A percentile compares a stretch with the other conserved stretches of the same genome.
phyloP scores from a whole-genome alignment of 148 eudicot genomes.

The Silene latifolia region DNA sequence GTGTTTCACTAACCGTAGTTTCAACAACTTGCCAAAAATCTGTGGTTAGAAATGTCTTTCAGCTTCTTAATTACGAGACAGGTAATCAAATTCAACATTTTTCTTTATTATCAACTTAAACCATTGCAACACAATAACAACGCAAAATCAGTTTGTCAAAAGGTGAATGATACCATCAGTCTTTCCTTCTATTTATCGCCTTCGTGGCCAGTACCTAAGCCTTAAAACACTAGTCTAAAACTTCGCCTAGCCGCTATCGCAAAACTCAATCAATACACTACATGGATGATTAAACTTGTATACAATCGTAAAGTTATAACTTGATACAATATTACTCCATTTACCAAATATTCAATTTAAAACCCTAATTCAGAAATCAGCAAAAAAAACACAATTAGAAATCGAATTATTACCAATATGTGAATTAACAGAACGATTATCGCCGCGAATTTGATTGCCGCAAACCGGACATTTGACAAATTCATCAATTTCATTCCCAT shows the following conservation, averaged over 20 bases:
- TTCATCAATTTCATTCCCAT: background rate
- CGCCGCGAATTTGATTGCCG: slow-evolving; percentile 37
- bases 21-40: background rate
- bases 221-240: slow-evolving; percentile 8
- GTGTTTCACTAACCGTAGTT: background rate
- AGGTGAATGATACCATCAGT: background rate
- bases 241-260: background rate
- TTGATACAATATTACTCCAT: too few relatives aligned
- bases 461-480: slow-evolving; percentile 65
- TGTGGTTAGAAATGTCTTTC: background rate
- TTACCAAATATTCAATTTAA: background rate
- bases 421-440: slow-evolving; percentile 43
- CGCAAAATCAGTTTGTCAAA: background rate
- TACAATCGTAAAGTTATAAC: background rate
- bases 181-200: background rate
- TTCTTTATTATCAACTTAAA: slow-evolving; percentile 1
- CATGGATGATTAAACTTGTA: too few relatives aligned
- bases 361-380: background rate
- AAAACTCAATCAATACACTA: background rate
- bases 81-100: background rate
- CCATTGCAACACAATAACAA: background rate
- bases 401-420: slow-evolving; percentile 45
- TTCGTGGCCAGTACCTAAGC: background rate
- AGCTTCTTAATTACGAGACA: background rate
- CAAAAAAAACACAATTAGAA: background rate